Evolutionary conservation across 345 rosid species (phyloP).

Genomic region (Viola odorata): DNA sequence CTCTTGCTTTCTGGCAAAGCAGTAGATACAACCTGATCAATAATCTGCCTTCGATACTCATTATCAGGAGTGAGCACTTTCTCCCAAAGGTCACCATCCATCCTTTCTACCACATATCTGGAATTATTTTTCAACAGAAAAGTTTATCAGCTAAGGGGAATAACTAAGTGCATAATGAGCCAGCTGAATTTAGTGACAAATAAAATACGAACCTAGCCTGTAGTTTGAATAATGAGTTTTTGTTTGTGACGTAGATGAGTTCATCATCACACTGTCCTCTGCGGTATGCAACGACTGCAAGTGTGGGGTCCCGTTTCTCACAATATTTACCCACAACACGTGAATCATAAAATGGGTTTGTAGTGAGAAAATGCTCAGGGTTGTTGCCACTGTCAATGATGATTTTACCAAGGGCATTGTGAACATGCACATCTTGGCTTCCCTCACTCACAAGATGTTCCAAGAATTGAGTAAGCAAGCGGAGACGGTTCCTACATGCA

Average conservation of each 20-base stretch:
- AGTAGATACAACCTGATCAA: slow-evolving; percentile 96
- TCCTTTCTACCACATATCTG: slow-evolving; percentile 95
- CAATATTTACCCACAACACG: slow-evolving; percentile 94
- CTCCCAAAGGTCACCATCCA: slow-evolving; percentile 95
- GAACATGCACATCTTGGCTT: slow-evolving; percentile 95
- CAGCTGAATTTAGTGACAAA: slow-evolving; percentile 1
- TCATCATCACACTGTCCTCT: slow-evolving; percentile 97
- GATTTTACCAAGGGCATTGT: slow-evolving; percentile 97
- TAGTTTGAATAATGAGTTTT: slow-evolving; percentile 79
- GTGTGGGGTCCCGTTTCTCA: slow-evolving; percentile 97
- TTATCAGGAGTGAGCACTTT: slow-evolving; percentile 79
- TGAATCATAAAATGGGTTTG: slow-evolving; percentile 91
- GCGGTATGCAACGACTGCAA: slow-evolving; percentile 90
- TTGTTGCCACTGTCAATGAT: slow-evolving; percentile 94
- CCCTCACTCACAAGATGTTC: slow-evolving; percentile 99
- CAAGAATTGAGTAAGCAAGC: slow-evolving; percentile 93
- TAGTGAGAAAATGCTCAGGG: slow-evolving; percentile 93
- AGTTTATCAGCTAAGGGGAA: slow-evolving; percentile 18
- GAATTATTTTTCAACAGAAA: slow-evolving; percentile 7
- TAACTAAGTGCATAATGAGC: slow-evolving; percentile 8
- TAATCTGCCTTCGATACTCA: slow-evolving; percentile 78
- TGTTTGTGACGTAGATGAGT: slow-evolving; percentile 86
- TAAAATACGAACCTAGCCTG: slow-evolving; percentile 75
- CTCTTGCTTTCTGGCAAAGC: slow-evolving; percentile 93
- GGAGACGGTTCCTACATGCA: slow-evolving; percentile 78